Evolutionary conservation across 495 filamentous ascomycete species (phyloP).

Genomic region (Penicillium cataractarum): DNA sequence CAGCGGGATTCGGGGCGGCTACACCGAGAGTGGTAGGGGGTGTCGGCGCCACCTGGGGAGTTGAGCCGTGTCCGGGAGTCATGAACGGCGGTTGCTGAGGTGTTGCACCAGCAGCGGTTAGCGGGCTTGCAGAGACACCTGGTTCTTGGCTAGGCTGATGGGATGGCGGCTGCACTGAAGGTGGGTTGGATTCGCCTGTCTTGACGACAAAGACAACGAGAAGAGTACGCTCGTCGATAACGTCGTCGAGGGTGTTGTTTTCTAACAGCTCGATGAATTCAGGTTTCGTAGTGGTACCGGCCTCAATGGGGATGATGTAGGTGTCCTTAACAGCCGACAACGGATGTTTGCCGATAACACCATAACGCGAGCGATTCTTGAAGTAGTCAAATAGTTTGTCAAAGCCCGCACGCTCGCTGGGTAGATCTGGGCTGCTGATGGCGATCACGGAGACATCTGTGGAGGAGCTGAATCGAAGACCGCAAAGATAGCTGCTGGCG

Average conservation of each 20-base stretch:
- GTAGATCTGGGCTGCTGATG: slow-evolving; percentile 58
- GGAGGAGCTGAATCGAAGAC: slow-evolving; percentile 69
- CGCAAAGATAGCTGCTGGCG: slow-evolving; percentile 87
- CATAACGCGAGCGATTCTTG: slow-evolving; percentile 72
- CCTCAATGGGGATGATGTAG: slow-evolving; percentile 75
- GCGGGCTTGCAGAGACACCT: slow-evolving; percentile 44
- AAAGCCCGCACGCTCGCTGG: slow-evolving; percentile 58
- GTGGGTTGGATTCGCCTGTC: slow-evolving; percentile 45
- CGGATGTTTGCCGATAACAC: slow-evolving; percentile 74
- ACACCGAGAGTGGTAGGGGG: slow-evolving; percentile 28
- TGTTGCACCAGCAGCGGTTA: slow-evolving; percentile 44
- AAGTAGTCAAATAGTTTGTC: slow-evolving; percentile 80
- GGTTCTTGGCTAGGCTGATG: slow-evolving; percentile 46
- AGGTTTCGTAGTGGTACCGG: slow-evolving; percentile 58
- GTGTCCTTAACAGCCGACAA: slow-evolving; percentile 72
- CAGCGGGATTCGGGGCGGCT: slow-evolving; percentile 38
- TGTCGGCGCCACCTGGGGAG: slow-evolving; percentile 32
- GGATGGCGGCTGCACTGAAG: slow-evolving; percentile 51
- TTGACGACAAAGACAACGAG: slow-evolving; percentile 78
- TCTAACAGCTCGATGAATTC: slow-evolving; percentile 79
- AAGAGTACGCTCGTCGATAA: slow-evolving; percentile 68
- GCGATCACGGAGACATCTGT: slow-evolving; percentile 75
- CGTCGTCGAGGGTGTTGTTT: slow-evolving; percentile 69
- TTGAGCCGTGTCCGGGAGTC: slow-evolving; percentile 19
- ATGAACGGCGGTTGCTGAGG: slow-evolving; percentile 42